A percentile compares a stretch with the other conserved stretches of the same genome.
These are phyloP conservation scores for Psophocarpus tetragonolobus DNA, from an alignment of 306 rosid genomes.

Conservation along the genomic window DNA sequence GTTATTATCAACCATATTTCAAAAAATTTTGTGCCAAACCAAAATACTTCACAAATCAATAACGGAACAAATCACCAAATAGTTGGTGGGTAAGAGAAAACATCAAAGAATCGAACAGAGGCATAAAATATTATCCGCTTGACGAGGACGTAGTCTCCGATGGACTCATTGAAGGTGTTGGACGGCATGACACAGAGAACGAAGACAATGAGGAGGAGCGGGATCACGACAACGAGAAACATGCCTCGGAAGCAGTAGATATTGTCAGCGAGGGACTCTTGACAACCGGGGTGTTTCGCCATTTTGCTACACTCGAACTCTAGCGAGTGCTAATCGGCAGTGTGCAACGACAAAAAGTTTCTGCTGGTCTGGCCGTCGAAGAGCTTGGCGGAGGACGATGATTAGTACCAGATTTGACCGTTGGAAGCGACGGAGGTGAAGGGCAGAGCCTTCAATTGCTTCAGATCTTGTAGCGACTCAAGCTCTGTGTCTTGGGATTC, in stretches of 20 bases:
- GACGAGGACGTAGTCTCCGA: slow-evolving; percentile 46
- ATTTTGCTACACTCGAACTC: slow-evolving; percentile 69
- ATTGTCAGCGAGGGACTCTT: slow-evolving; percentile 75
- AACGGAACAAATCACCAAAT: too few relatives aligned
- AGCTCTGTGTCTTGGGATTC: slow-evolving; percentile 53
- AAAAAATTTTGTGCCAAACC: too few relatives aligned
- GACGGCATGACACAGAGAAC: slow-evolving; percentile 74
- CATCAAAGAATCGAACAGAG: too few relatives aligned
- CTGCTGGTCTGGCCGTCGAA: slow-evolving; percentile 54
- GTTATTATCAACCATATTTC: too few relatives aligned
- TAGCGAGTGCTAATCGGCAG: slow-evolving; percentile 48
- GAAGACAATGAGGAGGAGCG: slow-evolving; percentile 65
- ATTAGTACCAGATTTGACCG: slow-evolving; percentile 98
- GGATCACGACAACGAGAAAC: slow-evolving; percentile 63
- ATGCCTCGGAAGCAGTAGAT: slow-evolving; percentile 74
- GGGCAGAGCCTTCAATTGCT: slow-evolving; percentile 69
- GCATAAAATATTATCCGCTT: slow-evolving; percentile 68
- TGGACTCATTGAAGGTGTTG: slow-evolving; percentile 32
- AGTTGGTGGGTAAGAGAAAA: too few relatives aligned
- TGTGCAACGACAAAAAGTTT: slow-evolving; percentile 55
- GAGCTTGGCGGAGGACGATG: slow-evolving; percentile 90
- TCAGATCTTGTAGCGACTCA: slow-evolving; percentile 84
- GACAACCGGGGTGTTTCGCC: slow-evolving; percentile 72
- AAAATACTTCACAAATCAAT: too few relatives aligned
- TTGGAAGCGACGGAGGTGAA: slow-evolving; percentile 52